These are phyloP conservation scores for Tagetes patula DNA, from an alignment of 129 eudicot species.

Conservation along the genomic window DNA sequence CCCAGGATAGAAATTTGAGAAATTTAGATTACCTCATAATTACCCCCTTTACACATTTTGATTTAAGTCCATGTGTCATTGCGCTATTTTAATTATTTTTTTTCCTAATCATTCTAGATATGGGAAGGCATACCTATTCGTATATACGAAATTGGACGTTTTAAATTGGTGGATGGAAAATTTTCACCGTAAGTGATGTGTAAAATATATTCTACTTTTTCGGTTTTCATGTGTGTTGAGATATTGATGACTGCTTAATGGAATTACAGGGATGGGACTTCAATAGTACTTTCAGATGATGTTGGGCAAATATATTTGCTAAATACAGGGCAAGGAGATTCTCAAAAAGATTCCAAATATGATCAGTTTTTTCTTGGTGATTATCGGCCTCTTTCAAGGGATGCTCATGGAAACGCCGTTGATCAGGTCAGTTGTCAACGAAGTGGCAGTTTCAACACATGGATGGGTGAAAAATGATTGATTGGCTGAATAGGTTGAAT, in stretches of 20 bases:
- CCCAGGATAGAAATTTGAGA: neutral
- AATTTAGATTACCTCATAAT: neutral
- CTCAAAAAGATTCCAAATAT: slow-evolving; percentile 89
- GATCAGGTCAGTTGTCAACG: slow-evolving; percentile 62
- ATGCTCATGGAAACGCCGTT: slow-evolving; percentile 63
- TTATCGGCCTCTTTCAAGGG: slow-evolving; percentile 90
- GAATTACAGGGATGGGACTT: slow-evolving; percentile 85
- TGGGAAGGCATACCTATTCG: slow-evolving; percentile 98
- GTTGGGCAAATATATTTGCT: slow-evolving; percentile 92
- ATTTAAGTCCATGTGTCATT: neutral
- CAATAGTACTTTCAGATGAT: slow-evolving; percentile 95
- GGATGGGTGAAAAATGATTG: neutral
- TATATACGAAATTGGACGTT: slow-evolving; percentile 79
- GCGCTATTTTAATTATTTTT: slow-evolving; percentile 15
- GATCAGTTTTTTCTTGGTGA: slow-evolving; percentile 99
- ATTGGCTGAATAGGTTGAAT: neutral
- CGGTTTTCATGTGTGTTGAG: neutral
- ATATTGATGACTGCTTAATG: slow-evolving; percentile 16
- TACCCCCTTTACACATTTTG: neutral
- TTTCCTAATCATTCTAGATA: slow-evolving; percentile 49
- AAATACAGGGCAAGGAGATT: slow-evolving; percentile 95
- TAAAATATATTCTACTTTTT: neutral
- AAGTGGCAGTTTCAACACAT: neutral
- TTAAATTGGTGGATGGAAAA: slow-evolving; percentile 94
- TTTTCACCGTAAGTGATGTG: slow-evolving; percentile 84